Conservation (phyloP, 2,329 filamentous ascomycete species). For the Parafenestella ontariensis region DNA sequence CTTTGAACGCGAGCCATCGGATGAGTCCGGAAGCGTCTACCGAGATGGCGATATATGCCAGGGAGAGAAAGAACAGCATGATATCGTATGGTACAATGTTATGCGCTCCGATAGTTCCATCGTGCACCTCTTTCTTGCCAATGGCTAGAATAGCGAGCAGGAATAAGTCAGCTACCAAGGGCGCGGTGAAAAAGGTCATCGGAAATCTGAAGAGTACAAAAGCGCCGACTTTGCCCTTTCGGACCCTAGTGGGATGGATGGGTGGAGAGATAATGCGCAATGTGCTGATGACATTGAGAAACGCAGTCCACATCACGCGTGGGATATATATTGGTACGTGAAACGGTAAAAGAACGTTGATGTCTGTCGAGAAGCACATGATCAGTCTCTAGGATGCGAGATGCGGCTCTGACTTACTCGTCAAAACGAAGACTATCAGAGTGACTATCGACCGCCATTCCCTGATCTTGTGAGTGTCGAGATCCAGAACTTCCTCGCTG, state of each 20-base stretch:
- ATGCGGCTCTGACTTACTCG: slow-evolving; percentile 62
- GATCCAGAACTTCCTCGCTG: slow-evolving; percentile 11
- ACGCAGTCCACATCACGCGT: slow-evolving; percentile 54
- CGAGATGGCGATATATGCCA: slow-evolving; percentile 79
- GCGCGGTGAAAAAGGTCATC: slow-evolving; percentile 74
- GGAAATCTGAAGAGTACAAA: slow-evolving; percentile 66
- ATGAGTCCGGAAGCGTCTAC: slow-evolving; percentile 79
- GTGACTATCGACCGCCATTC: slow-evolving; percentile 75
- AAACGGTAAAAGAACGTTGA: slow-evolving; percentile 73
- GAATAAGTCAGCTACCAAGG: slow-evolving; percentile 74
- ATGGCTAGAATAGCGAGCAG: slow-evolving; percentile 74
- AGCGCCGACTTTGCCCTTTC: slow-evolving; percentile 39
- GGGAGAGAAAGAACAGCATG: slow-evolving; percentile 75
- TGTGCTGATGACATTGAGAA: slow-evolving; percentile 54
- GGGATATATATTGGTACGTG: slow-evolving; percentile 69
- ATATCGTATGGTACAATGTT: slow-evolving; percentile 75
- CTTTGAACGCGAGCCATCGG: slow-evolving; percentile 72
- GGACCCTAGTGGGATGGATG: slow-evolving; percentile 19
- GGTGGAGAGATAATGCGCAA: slow-evolving; percentile 63
- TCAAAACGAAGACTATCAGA: slow-evolving; percentile 71
- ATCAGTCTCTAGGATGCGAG: background rate
- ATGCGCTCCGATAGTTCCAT: slow-evolving; percentile 70
- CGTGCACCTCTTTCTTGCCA: slow-evolving; percentile 70
- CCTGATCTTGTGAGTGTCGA: slow-evolving; percentile 64
- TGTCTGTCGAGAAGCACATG: slow-evolving; percentile 56